Percentiles rank a stretch among this genome's conserved stretches.
Evolutionary conservation across 2,329 filamentous ascomycete species (phyloP).

Genomic region (Phialophora chinensis): DNA sequence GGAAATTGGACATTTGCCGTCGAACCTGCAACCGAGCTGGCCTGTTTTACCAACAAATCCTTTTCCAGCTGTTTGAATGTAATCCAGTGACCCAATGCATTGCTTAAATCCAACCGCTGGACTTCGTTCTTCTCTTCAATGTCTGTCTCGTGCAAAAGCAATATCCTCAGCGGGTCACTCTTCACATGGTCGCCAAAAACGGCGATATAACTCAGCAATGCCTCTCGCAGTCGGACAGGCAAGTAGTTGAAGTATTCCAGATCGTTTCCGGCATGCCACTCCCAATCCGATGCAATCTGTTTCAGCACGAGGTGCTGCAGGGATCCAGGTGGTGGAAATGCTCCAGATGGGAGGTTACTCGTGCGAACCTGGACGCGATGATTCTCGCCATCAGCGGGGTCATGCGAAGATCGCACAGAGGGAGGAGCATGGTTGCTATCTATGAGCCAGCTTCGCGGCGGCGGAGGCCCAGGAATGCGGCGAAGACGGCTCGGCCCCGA

Average conservation of each 20-base stretch:
- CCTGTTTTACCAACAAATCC: conserved; percentile 48
- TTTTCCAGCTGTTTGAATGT: conserved; percentile 55
- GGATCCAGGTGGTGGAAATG: conserved; percentile 48
- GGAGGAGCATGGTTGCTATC: conserved; percentile 37
- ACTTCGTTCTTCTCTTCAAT: conserved; percentile 50
- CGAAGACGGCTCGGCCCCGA: conserved; percentile 47
- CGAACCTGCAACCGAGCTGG: conserved; percentile 28
- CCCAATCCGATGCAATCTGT: conserved; percentile 62
- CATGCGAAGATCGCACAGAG: conserved; percentile 8
- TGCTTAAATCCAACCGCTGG: conserved; percentile 59
- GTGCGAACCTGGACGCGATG: conserved; percentile 34
- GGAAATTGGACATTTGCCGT: not conserved
- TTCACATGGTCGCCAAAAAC: conserved; percentile 53
- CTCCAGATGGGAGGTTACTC: conserved; percentile 47
- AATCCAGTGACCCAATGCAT: conserved; percentile 56
- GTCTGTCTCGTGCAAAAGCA: conserved; percentile 50
- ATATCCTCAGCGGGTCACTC: conserved; percentile 54
- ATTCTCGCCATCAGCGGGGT: conserved; percentile 19
- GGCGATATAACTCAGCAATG: conserved; percentile 63
- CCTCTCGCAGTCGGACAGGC: conserved; percentile 58
- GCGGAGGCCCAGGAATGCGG: conserved; percentile 52
- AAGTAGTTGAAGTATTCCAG: conserved; percentile 60
- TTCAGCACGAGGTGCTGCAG: conserved; percentile 60
- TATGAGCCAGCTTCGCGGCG: conserved; percentile 54
- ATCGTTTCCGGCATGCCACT: conserved; percentile 63